Conservation (phyloP, 768 basidiomycete genomes). For the Suillus spraguei region DNA sequence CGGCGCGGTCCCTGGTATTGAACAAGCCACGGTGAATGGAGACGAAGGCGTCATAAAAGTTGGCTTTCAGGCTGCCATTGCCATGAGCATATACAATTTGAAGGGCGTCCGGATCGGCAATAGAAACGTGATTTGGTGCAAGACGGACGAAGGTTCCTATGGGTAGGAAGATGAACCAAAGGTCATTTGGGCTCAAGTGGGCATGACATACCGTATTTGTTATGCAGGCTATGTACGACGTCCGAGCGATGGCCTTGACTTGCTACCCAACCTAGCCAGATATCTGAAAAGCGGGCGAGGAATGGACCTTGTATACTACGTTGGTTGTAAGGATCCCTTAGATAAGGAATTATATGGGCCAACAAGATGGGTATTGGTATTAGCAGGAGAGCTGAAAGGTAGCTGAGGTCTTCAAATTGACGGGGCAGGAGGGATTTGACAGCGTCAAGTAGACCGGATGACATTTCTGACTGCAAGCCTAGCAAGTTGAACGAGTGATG, state of each 20-base stretch:
- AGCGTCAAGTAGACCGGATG: not conserved
- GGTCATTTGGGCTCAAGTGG: too few relatives aligned
- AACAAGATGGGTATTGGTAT: constrained; percentile 23
- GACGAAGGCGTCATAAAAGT: constrained; percentile 83
- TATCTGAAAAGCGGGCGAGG: constrained; percentile 69
- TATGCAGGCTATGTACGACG: constrained; percentile 70
- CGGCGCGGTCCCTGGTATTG: constrained; percentile 74
- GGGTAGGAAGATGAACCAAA: not conserved
- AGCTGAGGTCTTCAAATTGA: constrained; percentile 5
- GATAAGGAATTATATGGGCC: constrained; percentile 46
- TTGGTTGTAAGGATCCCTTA: constrained; percentile 61
- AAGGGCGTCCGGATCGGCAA: constrained; percentile 79
- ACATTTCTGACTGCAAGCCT: not conserved
- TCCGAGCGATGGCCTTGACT: constrained; percentile 78
- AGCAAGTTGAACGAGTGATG: too few relatives aligned
- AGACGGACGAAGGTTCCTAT: constrained; percentile 68
- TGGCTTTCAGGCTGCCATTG: constrained; percentile 77
- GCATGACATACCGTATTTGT: constrained; percentile 62
- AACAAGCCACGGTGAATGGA: constrained; percentile 74
- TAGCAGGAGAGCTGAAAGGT: constrained; percentile 12
- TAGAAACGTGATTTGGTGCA: constrained; percentile 76
- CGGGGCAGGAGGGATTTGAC: not conserved
- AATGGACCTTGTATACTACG: constrained; percentile 69
- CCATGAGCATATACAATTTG: constrained; percentile 79
- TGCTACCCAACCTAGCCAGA: constrained; percentile 69